phyloP scores from a whole-genome alignment of 2,329 filamentous ascomycete species.

The Sclerotinia sclerotiorum region DNA sequence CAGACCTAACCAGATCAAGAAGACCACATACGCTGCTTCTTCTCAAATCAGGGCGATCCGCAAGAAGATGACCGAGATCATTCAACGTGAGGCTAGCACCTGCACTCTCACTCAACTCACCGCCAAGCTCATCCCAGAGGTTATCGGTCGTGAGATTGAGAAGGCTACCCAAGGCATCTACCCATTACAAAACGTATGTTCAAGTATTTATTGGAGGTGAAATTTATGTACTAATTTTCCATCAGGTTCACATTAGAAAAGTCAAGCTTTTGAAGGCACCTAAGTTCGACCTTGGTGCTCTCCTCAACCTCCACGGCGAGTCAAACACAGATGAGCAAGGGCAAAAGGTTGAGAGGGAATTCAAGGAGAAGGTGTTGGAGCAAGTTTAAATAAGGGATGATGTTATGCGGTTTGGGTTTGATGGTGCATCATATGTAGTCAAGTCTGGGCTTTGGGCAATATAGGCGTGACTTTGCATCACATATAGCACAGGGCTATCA shows the following conservation, averaged over 20 bases:
- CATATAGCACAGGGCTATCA: conserved; percentile 40
- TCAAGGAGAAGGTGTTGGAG: conserved; percentile 97
- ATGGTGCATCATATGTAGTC: conserved; percentile 42
- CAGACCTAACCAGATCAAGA: conserved; percentile 99
- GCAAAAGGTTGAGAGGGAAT: conserved; percentile 98
- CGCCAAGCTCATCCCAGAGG: conserved; percentile 98
- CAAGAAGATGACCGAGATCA: conserved; percentile 99
- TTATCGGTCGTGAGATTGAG: conserved; percentile 99
- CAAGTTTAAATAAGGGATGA: conserved; percentile 68
- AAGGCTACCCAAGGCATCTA: conserved; percentile 99
- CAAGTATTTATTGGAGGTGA: conserved; percentile 1
- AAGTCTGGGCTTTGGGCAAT: conserved; percentile 41
- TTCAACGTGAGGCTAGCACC: conserved; percentile 89
- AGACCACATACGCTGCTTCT: conserved; percentile 96
- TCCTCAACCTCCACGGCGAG: conserved; percentile 97
- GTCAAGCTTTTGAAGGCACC: conserved; percentile 98
- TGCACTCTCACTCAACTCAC: conserved; percentile 96
- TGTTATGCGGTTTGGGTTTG: conserved; percentile 35
- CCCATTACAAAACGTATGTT: conserved; percentile 92
- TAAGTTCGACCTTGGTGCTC: conserved; percentile 97
- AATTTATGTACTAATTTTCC: conserved; percentile 41
- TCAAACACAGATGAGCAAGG: conserved; percentile 93
- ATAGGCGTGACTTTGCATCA: conserved; percentile 39
- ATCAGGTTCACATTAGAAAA: conserved; percentile 98
- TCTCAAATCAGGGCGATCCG: conserved; percentile 98